Base-by-base conservation (phyloP, 805 yeast species). In the Barnettozyma siamensis region DNA sequence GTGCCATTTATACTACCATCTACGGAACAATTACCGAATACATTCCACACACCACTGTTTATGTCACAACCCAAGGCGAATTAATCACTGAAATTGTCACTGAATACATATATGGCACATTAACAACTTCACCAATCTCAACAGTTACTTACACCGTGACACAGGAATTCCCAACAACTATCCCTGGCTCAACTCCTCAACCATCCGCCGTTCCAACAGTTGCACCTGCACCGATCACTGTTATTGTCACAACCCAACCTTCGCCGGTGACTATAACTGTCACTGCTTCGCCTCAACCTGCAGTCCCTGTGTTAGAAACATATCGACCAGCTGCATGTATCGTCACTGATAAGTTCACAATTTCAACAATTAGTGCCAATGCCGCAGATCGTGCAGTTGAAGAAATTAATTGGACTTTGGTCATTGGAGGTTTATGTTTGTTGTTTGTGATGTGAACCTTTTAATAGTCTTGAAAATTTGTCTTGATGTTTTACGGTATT, bases 111-210 rank as follows among this genome's bases (percentile, higher is more conserved):
- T 41, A 41, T n/a, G 40, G 33, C 24, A 43, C 40, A 7, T 39
- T 44, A 1, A 38, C 40, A 10, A 42, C 46, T 5, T 40, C 24
- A 30, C 54, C 57, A 31, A 33, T 42, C 33, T 41, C 53, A 8
- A 50, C 57, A 2, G 35, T 44, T 16, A 48, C 53, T 4, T 33
- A 33, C 16, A 46, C 53, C 1, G 28, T 40, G 39, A 41, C 49
- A n/a, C 15, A 31, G 8, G 24, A 24, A 2, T 21, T 40, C 3
- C 20, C 42, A 20, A 36, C 16, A 10, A 37, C 45, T 7, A 27
- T 32, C 12, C 24, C 35, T 11, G 28, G 35, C 8, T 12, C 35
- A 8, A 42, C 44, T 19, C 31, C 37, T 7, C 43, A n/a, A 32
- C 41, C 5, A 4, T 24, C 12, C 24, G 32, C 13, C n/a, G 36